phyloP scores from a whole-genome alignment of 2,329 filamentous ascomycete species.

The Aspergillus japonicus region DNA sequence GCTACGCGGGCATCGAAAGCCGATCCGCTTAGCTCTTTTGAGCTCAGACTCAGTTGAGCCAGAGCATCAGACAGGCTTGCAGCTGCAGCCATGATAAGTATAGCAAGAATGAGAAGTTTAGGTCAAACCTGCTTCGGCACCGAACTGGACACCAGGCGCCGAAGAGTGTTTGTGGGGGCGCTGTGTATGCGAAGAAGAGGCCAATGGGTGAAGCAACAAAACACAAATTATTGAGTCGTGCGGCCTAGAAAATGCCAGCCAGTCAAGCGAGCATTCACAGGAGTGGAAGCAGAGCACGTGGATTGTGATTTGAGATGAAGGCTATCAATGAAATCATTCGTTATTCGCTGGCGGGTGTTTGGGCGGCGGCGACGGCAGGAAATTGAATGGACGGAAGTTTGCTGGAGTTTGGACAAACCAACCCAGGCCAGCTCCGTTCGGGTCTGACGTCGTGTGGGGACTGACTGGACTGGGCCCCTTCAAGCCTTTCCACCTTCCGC shows the following conservation, averaged over 20 bases:
- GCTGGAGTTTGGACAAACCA: neutral
- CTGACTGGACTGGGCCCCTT: constrained; percentile 7
- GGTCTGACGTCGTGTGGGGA: constrained; percentile 30
- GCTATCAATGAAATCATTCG: constrained; percentile 4
- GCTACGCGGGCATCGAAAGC: constrained; percentile 31
- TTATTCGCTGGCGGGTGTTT: constrained; percentile 20
- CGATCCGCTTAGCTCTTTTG: constrained; percentile 22
- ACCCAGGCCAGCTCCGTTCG: constrained; percentile 2
- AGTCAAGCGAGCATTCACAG: constrained; percentile 7
- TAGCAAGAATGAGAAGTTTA: neutral
- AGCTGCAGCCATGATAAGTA: constrained; percentile 26
- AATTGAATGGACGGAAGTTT: neutral
- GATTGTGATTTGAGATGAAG: neutral
- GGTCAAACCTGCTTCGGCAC: neutral
- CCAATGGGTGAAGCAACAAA: neutral
- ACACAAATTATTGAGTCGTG: neutral
- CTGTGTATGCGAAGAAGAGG: neutral
- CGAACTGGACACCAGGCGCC: neutral
- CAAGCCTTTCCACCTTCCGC: neutral
- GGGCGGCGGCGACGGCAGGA: constrained; percentile 24
- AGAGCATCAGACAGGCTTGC: constrained; percentile 30
- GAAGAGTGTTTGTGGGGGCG: neutral
- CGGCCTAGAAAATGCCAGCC: neutral
- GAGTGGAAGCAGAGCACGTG: neutral
- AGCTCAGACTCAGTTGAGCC: constrained; percentile 28